Conservation (phyloP, 306 rosid species). For the Abrus pulchellus region DNA sequence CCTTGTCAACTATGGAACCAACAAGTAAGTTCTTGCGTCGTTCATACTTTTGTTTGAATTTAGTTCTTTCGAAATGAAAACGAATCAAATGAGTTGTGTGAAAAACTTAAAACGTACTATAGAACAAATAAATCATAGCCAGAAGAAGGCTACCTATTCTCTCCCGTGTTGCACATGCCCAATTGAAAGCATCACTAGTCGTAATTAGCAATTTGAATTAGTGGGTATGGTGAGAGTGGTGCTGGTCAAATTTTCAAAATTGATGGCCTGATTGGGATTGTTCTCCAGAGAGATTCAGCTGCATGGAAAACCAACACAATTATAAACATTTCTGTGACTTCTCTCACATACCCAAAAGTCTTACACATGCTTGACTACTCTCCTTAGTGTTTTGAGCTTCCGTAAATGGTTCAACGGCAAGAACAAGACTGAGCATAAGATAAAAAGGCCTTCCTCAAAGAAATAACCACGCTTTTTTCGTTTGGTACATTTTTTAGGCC, state of each 20-base stretch:
- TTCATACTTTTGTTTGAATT: neutral
- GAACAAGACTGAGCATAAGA: neutral
- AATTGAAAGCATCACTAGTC: neutral
- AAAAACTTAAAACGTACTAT: neutral
- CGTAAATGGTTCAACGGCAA: neutral
- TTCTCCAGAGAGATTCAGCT: neutral
- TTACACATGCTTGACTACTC: neutral
- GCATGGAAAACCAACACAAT: conserved; percentile 23
- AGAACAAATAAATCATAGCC: neutral
- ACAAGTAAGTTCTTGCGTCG: conserved; percentile 57
- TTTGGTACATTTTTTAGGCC: neutral
- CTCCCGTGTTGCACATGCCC: neutral
- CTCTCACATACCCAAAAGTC: conserved; percentile 6
- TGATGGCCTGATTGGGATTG: neutral
- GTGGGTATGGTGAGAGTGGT: neutral
- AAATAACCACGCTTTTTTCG: too few species aligned
- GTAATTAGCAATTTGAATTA: conserved; percentile 1
- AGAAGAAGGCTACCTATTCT: neutral
- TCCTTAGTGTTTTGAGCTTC: neutral
- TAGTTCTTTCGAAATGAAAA: too few species aligned
- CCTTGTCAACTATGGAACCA: conserved; percentile 79
- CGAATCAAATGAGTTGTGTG: neutral
- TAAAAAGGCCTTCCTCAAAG: too few species aligned
- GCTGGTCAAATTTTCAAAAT: neutral
- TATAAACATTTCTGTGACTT: neutral